Base-by-base conservation (phyloP, 2,329 filamentous ascomycete genomes). In the Calonectria ilicicola region DNA sequence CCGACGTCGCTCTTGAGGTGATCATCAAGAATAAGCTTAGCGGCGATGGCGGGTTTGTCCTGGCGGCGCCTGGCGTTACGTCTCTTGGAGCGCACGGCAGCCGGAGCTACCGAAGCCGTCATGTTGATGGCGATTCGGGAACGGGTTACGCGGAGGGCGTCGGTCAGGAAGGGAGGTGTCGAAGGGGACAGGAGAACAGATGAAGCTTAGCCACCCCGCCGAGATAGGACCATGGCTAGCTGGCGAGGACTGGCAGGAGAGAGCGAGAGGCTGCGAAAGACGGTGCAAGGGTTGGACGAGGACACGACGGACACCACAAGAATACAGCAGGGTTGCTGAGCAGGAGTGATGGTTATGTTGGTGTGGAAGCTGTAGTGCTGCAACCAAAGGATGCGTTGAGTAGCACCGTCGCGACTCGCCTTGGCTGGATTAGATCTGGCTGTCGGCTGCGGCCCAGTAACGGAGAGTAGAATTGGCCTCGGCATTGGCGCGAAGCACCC, bases 1-100 rank as follows among this genome's bases (percentile, higher is more conserved):
- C 95, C 97, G 74, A 96, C 89, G 81, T 98, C 95, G 66, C 94
- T 95, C 84, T 93, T 94, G 79, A 98, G 89, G 82, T 94, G 93
- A 81, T 95, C 94, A 83, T 98, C 95, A 69, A 98, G 91, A 44
- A 97, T 90, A 64, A 98, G 88, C 70, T 94, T 92, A 69, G 95
- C 96, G 71, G 94, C 90, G 71, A 98, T 89, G 51, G 96, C 90
- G 9, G 93, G 89, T 83, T 94, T 95, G 82, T 97, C 91, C 76
- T 91, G 87, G 67, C 90, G 86, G 64, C 91, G 87, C 75, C 91
- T 86, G 70, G 90, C 86, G 68, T 85, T 85, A 71, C 86, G 85
- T 80, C 85, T 87, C 77, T 83, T 84, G 66, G 71, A 76, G 38
- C 77, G 76, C 35, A 69, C 56, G 15, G 74, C 68, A 70, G 81